Base-by-base conservation (phyloP, 495 filamentous ascomycete species). In the Diplogelasinospora grovesii region DNA sequence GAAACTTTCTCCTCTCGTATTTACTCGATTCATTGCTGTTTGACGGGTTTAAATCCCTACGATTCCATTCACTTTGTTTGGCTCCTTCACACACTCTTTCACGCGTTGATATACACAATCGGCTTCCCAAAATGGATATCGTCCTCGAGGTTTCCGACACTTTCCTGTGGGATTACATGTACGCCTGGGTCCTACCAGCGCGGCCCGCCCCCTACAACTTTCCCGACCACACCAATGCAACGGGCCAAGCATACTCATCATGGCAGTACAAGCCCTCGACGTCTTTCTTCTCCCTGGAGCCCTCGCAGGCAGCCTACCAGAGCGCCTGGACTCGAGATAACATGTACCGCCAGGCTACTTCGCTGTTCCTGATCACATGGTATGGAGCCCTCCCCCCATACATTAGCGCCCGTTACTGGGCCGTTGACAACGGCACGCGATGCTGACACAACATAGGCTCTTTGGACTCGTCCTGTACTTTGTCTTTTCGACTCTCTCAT, bases 401-500 rank as follows among this genome's bases (percentile, higher is more conserved):
- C 13, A 27, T 18, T 9, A 13, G 31, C 21, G 13, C n/a, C n/a
- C 20, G 24, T 42, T 40, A 43, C 24, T 22, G 40, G 38, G 26
- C 15, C 33, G 1, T 2, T 19, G 30, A 4, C n/a, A 18, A 6
- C 9, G 30, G 9, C n/a, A 9, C n/a, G 10, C 13, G 14, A 18
- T 14, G 18, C 20, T 41, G 3, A 14, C 10, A 23, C 16, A 5
- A 4, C 6, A 24, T 54, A 95, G 89, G 82, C 56, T 94, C 51
- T 93, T 92, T 52, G 88, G 90, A 42, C 60, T 87, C 20, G 47
- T 86, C 28, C 64, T 89, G 46, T 97, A 97, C 71, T 95, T 89
- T 61, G 45, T 85, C 46, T 87, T 82, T 57, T 81, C 90, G 14
- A 73, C 81, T 26, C 69, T 94, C 20, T 95, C 88, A 22, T 97